phyloP scores from a whole-genome alignment of 768 basidiomycete species.

The Mrakia blollopis region DNA sequence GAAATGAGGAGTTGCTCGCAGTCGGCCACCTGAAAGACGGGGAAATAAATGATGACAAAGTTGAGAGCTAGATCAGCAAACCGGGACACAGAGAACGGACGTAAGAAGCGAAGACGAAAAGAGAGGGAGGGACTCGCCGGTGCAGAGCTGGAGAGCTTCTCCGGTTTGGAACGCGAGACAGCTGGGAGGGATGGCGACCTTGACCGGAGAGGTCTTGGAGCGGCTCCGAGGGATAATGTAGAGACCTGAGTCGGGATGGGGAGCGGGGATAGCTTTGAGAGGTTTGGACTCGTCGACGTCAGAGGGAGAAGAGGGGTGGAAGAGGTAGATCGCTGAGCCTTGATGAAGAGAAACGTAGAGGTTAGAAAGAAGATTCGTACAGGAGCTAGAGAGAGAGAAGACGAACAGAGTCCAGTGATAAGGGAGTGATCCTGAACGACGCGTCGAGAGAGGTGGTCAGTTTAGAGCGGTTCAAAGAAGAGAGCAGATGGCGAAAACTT shows the following conservation, averaged over 20 bases:
- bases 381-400: constrained; percentile 9
- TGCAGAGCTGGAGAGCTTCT: constrained; percentile 87
- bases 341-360: not conserved
- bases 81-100: not conserved
- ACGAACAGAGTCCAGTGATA: constrained; percentile 83
- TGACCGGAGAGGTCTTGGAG: constrained; percentile 52
- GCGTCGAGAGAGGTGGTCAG: not conserved
- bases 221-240: constrained; percentile 85
- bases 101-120: not conserved
- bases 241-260: constrained; percentile 73
- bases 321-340: constrained; percentile 71
- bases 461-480: not conserved
- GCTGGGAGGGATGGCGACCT: constrained; percentile 74
- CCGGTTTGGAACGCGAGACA: constrained; percentile 95
- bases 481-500: not conserved
- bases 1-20: constrained; percentile 63
- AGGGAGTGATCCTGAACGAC: constrained; percentile 58
- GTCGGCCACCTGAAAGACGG: constrained; percentile 50
- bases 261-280: constrained; percentile 56
- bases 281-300: constrained; percentile 36
- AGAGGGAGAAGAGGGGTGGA: constrained; percentile 45
- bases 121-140: constrained; percentile 40
- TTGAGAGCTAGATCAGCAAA: not conserved
- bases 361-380: not conserved
- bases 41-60: not conserved